These are phyloP conservation scores for Curvularia lunata DNA, from an alignment of 2,329 filamentous ascomycete genomes.

Conservation along the genomic window DNA sequence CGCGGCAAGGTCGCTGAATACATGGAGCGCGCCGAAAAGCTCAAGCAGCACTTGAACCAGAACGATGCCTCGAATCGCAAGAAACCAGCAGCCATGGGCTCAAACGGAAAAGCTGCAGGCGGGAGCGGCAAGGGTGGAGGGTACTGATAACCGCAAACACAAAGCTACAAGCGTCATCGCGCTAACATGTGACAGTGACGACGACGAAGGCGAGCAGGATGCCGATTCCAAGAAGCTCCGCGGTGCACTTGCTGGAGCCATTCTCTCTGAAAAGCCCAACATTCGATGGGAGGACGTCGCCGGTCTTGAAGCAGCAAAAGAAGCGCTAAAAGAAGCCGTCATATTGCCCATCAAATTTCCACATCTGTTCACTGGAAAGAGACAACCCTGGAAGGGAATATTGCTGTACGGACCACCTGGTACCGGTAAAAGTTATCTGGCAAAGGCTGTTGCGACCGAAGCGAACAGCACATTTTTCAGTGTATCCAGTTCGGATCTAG, in stretches of 20 bases:
- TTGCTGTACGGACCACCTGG: slow-evolving; percentile 94
- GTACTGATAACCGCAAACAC: slow-evolving; percentile 40
- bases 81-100: slow-evolving; percentile 74
- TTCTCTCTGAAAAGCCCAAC: slow-evolving; percentile 93
- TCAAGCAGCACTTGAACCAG: slow-evolving; percentile 86
- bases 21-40: slow-evolving; percentile 98
- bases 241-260: slow-evolving; percentile 87
- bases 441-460: slow-evolving; percentile 96
- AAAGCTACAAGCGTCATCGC: background rate
- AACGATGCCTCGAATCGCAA: slow-evolving; percentile 70
- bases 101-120: slow-evolving; percentile 70
- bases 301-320: slow-evolving; percentile 90
- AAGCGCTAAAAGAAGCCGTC: slow-evolving; percentile 96
- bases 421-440: slow-evolving; percentile 96
- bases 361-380: slow-evolving; percentile 92
- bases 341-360: slow-evolving; percentile 98
- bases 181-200: slow-evolving; percentile 56
- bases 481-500: slow-evolving; percentile 94
- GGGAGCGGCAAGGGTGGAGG: slow-evolving; percentile 66
- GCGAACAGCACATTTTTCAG: slow-evolving; percentile 99
- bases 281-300: slow-evolving; percentile 98
- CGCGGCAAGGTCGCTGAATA: slow-evolving; percentile 93
- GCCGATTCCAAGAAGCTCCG: slow-evolving; percentile 95
- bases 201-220: slow-evolving; percentile 71
- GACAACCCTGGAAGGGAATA: slow-evolving; percentile 98